Evolutionary conservation across 2,329 filamentous ascomycete genomes (phyloP).

Genomic region (Fusarium piperis): DNA sequence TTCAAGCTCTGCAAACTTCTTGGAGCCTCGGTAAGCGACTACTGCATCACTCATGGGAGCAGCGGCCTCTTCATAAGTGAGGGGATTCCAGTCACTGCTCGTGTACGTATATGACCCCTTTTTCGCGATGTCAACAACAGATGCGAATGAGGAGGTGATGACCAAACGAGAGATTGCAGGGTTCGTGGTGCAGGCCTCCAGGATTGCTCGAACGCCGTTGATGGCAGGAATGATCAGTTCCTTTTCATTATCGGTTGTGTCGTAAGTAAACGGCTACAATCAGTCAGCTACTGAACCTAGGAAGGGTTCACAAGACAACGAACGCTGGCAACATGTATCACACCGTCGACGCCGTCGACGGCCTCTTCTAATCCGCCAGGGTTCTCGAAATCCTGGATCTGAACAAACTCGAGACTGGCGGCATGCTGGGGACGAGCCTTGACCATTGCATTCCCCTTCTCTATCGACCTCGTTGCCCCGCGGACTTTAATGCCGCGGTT

Average conservation of each 20-base stretch:
- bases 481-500: conserved; percentile 45
- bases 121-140: conserved; percentile 63
- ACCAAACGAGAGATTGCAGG: conserved; percentile 49
- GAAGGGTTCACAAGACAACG: not conserved
- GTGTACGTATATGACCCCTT: conserved; percentile 62
- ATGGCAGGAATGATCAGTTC: conserved; percentile 58
- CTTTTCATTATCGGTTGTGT: conserved; percentile 55
- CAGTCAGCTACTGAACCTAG: not conserved
- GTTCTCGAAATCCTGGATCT: conserved; percentile 54
- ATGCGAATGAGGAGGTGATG: conserved; percentile 75
- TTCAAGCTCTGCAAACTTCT: conserved; percentile 49
- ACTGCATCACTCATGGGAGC: conserved; percentile 52
- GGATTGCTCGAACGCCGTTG: conserved; percentile 54
- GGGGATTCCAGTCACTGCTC: conserved; percentile 66
- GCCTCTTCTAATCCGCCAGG: conserved; percentile 49
- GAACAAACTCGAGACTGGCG: conserved; percentile 52
- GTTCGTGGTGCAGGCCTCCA: conserved; percentile 45
- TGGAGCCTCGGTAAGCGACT: conserved; percentile 47
- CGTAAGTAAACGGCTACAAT: conserved; percentile 54
- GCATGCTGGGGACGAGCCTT: conserved; percentile 49
- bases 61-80: conserved; percentile 61
- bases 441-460: conserved; percentile 48
- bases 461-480: conserved; percentile 43
- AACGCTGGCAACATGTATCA: conserved; percentile 58
- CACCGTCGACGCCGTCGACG: conserved; percentile 52